These are phyloP conservation scores for Plectosphaerella sp. DNA, from an alignment of 2,329 filamentous ascomycete genomes.

Conservation along the genomic window DNA sequence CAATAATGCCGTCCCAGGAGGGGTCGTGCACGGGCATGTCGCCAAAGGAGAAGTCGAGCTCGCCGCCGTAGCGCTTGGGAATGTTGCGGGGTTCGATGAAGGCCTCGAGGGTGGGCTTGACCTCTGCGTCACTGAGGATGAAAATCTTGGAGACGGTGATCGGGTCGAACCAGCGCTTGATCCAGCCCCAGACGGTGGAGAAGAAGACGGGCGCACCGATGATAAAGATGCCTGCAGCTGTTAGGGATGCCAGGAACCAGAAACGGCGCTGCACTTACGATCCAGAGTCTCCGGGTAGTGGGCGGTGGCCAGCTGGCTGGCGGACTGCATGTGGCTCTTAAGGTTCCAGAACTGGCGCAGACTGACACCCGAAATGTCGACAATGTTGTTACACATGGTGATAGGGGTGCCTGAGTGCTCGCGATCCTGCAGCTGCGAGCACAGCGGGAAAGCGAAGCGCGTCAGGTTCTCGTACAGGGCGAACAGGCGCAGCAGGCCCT, in stretches of 20 bases:
- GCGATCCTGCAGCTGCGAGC: conserved; percentile 69
- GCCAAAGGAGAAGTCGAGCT: conserved; percentile 78
- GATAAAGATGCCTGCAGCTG: conserved; percentile 48
- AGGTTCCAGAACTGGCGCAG: conserved; percentile 95
- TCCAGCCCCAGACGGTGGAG: conserved; percentile 89
- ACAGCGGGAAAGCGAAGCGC: conserved; percentile 80
- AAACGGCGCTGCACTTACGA: conserved; percentile 53
- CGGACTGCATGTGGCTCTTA: conserved; percentile 90
- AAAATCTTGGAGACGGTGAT: conserved; percentile 96
- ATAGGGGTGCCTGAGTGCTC: conserved; percentile 77
- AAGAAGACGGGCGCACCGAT: conserved; percentile 90
- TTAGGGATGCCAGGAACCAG: conserved; percentile 8
- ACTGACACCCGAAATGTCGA: conserved; percentile 84
- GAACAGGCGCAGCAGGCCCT: conserved; percentile 80
- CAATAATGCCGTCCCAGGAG: conserved; percentile 40
- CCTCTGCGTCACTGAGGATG: conserved; percentile 70
- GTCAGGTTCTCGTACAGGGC: conserved; percentile 92
- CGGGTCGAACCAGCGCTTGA: conserved; percentile 93
- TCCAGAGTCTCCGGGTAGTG: conserved; percentile 95
- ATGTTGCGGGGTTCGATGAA: conserved; percentile 84
- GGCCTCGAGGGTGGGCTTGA: conserved; percentile 68
- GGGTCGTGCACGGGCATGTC: conserved; percentile 71
- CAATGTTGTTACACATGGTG: conserved; percentile 89
- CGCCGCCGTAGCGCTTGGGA: conserved; percentile 83
- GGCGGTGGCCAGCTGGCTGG: conserved; percentile 80